phyloP scores from a whole-genome alignment of 2,329 filamentous ascomycete species.

The Lecanoromycetidae sp. region DNA sequence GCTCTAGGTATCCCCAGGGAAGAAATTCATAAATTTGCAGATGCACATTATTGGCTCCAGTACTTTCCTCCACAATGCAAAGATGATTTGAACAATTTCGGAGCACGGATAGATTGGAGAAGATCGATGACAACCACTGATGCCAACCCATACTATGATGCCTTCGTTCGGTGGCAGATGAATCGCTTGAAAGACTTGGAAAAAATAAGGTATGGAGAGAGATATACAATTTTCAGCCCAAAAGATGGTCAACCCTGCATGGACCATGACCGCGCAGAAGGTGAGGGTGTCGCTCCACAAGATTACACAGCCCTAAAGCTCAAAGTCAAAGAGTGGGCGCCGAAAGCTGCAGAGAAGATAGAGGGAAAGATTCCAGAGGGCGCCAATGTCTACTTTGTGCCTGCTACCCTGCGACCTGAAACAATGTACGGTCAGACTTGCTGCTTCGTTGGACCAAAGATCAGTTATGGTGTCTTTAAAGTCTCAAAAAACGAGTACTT shows the following conservation, averaged over 20 bases:
- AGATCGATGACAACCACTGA: slow-evolving; percentile 89
- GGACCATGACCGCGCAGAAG: slow-evolving; percentile 72
- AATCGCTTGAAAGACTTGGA: slow-evolving; percentile 74
- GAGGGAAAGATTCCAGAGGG: slow-evolving; percentile 66
- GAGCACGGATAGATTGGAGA: slow-evolving; percentile 84
- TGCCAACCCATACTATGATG: slow-evolving; percentile 91
- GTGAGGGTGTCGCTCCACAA: slow-evolving; percentile 72
- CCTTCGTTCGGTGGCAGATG: slow-evolving; percentile 96
- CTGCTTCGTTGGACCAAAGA: slow-evolving; percentile 85
- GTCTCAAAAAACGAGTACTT: slow-evolving; percentile 67
- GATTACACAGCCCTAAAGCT: slow-evolving; percentile 91
- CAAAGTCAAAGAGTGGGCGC: slow-evolving; percentile 79
- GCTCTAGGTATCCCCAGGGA: slow-evolving; percentile 75
- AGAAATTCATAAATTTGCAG: slow-evolving; percentile 87
- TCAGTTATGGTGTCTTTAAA: slow-evolving; percentile 82
- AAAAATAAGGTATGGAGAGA: slow-evolving; percentile 87
- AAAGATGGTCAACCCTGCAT: slow-evolving; percentile 82
- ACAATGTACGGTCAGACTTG: slow-evolving; percentile 98
- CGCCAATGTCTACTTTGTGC: slow-evolving; percentile 75
- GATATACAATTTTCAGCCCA: slow-evolving; percentile 86
- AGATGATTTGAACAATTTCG: slow-evolving; percentile 69
- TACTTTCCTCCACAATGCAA: slow-evolving; percentile 78
- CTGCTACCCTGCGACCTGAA: slow-evolving; percentile 85
- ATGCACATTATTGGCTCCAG: slow-evolving; percentile 82
- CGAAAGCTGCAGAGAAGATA: slow-evolving; percentile 57